phyloP scores from a whole-genome alignment of 2,329 filamentous ascomycete species.

The Neofusicoccum sp. region DNA sequence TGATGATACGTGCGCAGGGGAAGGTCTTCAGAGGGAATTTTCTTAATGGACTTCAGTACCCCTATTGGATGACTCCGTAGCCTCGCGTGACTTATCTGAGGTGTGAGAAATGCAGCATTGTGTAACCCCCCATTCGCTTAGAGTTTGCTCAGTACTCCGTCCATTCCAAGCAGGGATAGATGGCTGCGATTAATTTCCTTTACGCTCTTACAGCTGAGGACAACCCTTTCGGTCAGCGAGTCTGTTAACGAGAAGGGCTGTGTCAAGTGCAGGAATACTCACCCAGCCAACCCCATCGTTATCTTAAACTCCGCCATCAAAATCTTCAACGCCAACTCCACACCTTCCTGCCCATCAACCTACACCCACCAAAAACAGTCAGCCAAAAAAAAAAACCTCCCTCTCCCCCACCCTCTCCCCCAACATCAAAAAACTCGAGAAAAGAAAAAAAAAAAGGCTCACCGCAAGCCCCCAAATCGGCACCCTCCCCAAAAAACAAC shows the following conservation, averaged over 20 bases:
- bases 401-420: too few relatives aligned
- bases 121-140: too few relatives aligned
- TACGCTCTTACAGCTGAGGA: not conserved
- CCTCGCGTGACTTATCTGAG: too few relatives aligned
- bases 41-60: too few relatives aligned
- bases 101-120: too few relatives aligned
- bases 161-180: not conserved
- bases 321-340: slow-evolving; percentile 46
- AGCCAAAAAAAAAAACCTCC: not conserved
- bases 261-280: not conserved
- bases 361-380: slow-evolving; percentile 19
- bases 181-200: slow-evolving; percentile 18
- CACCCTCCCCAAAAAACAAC: slow-evolving; percentile 49
- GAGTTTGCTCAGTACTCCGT: not conserved
- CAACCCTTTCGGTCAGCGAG: too few relatives aligned
- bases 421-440: slow-evolving; percentile 3
- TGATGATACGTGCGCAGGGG: too few relatives aligned
- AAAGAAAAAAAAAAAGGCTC: slow-evolving; percentile 18
- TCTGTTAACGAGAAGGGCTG: too few relatives aligned
- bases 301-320: slow-evolving; percentile 30
- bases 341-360: slow-evolving; percentile 38
- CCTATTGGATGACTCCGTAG: too few relatives aligned
- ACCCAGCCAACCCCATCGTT: slow-evolving; percentile 30
- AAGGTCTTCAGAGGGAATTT: too few relatives aligned
- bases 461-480: slow-evolving; percentile 51